Conservation (phyloP, 805 yeast genomes). For the Kuraishia ogatae region DNA sequence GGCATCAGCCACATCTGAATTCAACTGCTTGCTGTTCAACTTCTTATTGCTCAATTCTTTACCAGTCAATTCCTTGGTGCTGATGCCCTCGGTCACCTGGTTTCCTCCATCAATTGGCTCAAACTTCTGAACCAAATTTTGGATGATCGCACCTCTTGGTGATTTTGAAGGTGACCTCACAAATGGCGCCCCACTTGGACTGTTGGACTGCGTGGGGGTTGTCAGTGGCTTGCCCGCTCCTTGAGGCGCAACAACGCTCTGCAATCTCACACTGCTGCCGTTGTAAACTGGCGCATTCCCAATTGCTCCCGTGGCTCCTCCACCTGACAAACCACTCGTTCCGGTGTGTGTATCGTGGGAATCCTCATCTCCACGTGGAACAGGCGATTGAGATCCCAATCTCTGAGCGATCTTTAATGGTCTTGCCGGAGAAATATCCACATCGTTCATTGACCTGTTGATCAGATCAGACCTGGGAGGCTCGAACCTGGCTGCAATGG, state of each 20-base stretch:
- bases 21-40: too few species aligned
- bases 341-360: too few species aligned
- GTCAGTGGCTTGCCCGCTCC: neutral
- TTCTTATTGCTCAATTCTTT: too few species aligned
- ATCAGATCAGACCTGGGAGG: neutral
- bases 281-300: neutral
- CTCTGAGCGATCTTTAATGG: conserved; percentile 64
- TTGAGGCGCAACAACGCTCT: neutral
- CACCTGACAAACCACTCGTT: neutral
- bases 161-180: neutral
- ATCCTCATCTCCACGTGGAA: neutral
- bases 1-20: too few species aligned
- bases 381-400: conserved; percentile 2
- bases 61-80: too few species aligned
- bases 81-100: too few species aligned
- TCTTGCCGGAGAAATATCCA: conserved; percentile 40
- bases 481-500: neutral
- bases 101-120: neutral
- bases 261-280: neutral
- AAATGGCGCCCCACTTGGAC: neutral
- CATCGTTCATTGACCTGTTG: conserved; percentile 5
- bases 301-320: too few species aligned
- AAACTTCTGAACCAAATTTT: neutral
- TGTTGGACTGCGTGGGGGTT: neutral
- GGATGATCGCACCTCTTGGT: neutral